A percentile compares a stretch with the other conserved stretches of the same genome.
These are phyloP conservation scores for Penicillium italicum DNA, from an alignment of 2,329 filamentous ascomycete species.

Conservation along the genomic window DNA sequence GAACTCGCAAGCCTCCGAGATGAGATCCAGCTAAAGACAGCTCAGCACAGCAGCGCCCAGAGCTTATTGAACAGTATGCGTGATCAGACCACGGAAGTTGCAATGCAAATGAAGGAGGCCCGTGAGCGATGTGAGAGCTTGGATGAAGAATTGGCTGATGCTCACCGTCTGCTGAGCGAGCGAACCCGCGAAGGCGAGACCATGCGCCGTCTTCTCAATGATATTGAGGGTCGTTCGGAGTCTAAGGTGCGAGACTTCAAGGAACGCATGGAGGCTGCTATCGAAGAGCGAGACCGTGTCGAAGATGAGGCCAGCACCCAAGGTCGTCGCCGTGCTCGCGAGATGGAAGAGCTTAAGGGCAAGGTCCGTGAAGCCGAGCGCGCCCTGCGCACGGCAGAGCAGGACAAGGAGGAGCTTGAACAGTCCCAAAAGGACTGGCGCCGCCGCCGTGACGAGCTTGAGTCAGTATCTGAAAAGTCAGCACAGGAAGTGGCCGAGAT, in stretches of 20 bases:
- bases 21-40: constrained; percentile 77
- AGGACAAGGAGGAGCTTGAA: constrained; percentile 76
- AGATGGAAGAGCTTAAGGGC: constrained; percentile 79
- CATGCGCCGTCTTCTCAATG: constrained; percentile 82
- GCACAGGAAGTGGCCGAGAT: constrained; percentile 72
- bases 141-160: constrained; percentile 87
- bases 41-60: constrained; percentile 81
- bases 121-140: constrained; percentile 76
- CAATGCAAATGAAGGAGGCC: constrained; percentile 86
- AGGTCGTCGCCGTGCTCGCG: constrained; percentile 70
- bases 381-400: constrained; percentile 64
- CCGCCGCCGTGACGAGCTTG: constrained; percentile 69
- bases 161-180: constrained; percentile 79
- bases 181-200: constrained; percentile 89
- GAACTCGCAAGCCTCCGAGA: constrained; percentile 69
- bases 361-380: constrained; percentile 79
- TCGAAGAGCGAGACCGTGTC: constrained; percentile 89
- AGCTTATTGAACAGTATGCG: constrained; percentile 87
- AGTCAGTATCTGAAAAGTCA: constrained; percentile 65
- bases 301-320: constrained; percentile 84
- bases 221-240: constrained; percentile 81
- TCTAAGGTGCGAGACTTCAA: constrained; percentile 82
- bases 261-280: constrained; percentile 77
- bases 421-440: constrained; percentile 70
- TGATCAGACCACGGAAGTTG: constrained; percentile 83